Conservation (phyloP, 2,329 filamentous ascomycete species). For the Trichophyton rubrum region DNA sequence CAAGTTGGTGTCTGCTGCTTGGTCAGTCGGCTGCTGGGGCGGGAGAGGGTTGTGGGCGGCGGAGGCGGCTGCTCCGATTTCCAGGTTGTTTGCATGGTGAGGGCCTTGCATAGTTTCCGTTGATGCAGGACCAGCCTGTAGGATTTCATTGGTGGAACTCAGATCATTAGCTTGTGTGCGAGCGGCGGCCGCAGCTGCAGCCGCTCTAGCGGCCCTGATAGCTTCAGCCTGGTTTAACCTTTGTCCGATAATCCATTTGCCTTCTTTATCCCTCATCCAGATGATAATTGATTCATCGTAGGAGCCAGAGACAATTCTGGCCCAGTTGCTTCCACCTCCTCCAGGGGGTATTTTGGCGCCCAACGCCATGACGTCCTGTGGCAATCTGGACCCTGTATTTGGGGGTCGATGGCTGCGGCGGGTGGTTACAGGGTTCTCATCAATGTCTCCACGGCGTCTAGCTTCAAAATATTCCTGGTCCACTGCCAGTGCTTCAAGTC, state of each 20-base stretch:
- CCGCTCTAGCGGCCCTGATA: constrained; percentile 23
- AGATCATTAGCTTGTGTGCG: background rate
- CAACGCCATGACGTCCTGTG: constrained; percentile 59
- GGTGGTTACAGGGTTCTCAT: constrained; percentile 38
- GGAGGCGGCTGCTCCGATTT: background rate
- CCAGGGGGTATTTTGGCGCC: constrained; percentile 83
- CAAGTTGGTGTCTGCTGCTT: background rate
- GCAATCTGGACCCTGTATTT: constrained; percentile 62
- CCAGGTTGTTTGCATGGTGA: background rate
- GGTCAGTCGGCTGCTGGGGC: background rate
- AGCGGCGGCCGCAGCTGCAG: background rate
- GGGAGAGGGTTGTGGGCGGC: background rate
- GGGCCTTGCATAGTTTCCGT: background rate
- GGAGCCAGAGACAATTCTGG: constrained; percentile 90
- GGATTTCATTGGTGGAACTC: background rate
- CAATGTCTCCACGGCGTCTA: constrained; percentile 34
- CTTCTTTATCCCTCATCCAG: constrained; percentile 77
- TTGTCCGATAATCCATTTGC: constrained; percentile 70
- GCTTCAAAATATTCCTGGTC: constrained; percentile 60
- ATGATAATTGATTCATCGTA: constrained; percentile 95
- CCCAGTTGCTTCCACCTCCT: constrained; percentile 77
- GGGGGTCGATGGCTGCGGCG: constrained; percentile 39
- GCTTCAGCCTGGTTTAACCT: constrained; percentile 54
- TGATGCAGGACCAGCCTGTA: background rate
- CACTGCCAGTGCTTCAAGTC: constrained; percentile 56